These are phyloP conservation scores for Abelmoschus esculentus DNA, from an alignment of 345 rosid species.

Conservation along the genomic window DNA sequence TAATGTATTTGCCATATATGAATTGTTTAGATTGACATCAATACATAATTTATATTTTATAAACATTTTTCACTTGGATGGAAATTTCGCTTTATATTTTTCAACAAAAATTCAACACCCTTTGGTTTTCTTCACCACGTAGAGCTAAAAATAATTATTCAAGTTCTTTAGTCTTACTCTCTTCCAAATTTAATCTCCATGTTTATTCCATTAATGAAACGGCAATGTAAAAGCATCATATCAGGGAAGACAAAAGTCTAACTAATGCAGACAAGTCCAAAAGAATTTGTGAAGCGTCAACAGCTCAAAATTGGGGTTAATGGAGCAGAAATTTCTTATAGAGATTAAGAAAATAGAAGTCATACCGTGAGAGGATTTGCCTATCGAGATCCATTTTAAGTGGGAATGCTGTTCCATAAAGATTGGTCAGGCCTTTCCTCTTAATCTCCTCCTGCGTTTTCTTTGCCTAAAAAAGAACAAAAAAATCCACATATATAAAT, in stretches of 20 bases:
- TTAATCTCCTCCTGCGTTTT: slow-evolving; percentile 53
- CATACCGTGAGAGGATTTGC: slow-evolving; percentile 80
- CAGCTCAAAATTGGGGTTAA: background rate
- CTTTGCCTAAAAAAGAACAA: slow-evolving; percentile 34
- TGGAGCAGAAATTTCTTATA: background rate
- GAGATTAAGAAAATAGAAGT: background rate
- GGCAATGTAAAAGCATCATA: background rate
- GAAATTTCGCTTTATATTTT: no score
- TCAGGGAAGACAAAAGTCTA: background rate
- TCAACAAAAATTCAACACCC: no score
- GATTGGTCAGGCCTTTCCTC: slow-evolving; percentile 45
- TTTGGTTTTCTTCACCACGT: no score
- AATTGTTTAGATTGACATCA: no score
- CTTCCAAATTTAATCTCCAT: background rate
- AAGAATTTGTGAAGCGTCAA: background rate
- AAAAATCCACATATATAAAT: background rate
- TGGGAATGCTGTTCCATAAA: slow-evolving; percentile 79
- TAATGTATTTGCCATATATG: no score
- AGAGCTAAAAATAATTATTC: background rate
- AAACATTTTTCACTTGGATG: no score
- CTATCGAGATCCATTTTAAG: slow-evolving; percentile 85
- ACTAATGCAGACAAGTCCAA: background rate
- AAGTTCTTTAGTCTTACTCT: background rate
- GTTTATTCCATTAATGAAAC: background rate
- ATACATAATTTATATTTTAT: no score